Percentiles rank a stretch among this genome's conserved stretches.
Evolutionary conservation across 306 rosid genomes (phyloP).

Genomic region (Leucaena leucocephala): DNA sequence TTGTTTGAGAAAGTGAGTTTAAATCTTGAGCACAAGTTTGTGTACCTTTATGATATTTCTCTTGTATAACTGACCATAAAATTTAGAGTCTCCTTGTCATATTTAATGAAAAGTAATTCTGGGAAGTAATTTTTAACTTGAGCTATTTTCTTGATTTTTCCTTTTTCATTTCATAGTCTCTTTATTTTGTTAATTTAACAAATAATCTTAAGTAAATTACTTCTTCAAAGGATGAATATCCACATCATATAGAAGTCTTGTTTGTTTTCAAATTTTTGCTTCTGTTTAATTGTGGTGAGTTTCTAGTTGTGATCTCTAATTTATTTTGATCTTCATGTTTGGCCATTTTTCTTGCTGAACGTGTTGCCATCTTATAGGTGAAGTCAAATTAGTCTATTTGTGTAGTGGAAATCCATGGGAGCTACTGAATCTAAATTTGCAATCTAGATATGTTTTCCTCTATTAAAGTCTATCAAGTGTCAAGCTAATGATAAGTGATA

Average conservation of each 20-base stretch:
- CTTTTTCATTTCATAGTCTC: neutral
- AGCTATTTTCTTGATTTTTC: neutral
- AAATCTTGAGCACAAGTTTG: slow-evolving; percentile 5
- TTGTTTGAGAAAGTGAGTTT: slow-evolving; percentile 20
- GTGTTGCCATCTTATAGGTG: neutral
- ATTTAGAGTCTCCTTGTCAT: neutral
- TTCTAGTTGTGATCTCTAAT: neutral
- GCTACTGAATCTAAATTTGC: slow-evolving; percentile 35
- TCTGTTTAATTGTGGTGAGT: slow-evolving; percentile 15
- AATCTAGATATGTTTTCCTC: slow-evolving; percentile 12
- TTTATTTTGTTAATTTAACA: slow-evolving; percentile 3
- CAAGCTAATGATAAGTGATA: slow-evolving; percentile 20
- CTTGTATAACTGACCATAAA: slow-evolving; percentile 1
- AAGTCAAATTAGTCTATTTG: slow-evolving; percentile 7
- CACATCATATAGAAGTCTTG: slow-evolving; percentile 1
- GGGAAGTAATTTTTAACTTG: neutral
- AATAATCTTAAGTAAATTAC: neutral
- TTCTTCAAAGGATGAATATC: neutral
- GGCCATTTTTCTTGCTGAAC: slow-evolving; percentile 10
- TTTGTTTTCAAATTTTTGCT: slow-evolving; percentile 23
- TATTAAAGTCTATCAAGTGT: neutral
- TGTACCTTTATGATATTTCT: slow-evolving; percentile 17
- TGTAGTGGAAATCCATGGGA: slow-evolving; percentile 15
- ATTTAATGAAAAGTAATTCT: neutral
- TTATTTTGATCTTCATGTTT: slow-evolving; percentile 15